Evolutionary conservation across 306 rosid species (phyloP).

Genomic region (Dryas octopetala): DNA sequence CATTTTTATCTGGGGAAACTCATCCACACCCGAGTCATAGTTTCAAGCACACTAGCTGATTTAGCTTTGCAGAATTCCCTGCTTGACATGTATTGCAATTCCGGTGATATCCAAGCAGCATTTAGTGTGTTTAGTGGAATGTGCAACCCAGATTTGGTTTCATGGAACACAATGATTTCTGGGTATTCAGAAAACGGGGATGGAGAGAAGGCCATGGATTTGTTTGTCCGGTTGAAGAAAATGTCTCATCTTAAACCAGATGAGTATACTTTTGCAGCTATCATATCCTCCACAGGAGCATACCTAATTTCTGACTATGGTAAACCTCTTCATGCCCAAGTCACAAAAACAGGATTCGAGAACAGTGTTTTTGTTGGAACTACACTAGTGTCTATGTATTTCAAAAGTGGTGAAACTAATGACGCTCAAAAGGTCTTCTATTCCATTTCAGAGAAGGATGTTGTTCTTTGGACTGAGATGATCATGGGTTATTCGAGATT

Average conservation of each 20-base stretch:
- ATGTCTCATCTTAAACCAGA: conserved; percentile 51
- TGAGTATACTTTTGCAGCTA: conserved; percentile 66
- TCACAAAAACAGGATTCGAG: conserved; percentile 57
- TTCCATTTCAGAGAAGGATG: conserved; percentile 58
- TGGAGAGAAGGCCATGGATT: conserved; percentile 52
- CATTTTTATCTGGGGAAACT: conserved; percentile 46
- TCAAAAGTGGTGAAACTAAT: conserved; percentile 55
- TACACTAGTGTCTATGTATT: conserved; percentile 71
- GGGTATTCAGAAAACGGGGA: conserved; percentile 66
- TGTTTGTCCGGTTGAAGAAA: conserved; percentile 49
- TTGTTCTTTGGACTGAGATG: conserved; percentile 86
- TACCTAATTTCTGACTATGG: conserved; percentile 43
- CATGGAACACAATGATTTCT: conserved; percentile 86
- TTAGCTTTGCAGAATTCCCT: conserved; percentile 66
- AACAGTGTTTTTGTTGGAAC: conserved; percentile 64
- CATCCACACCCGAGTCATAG: conserved; percentile 58
- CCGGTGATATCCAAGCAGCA: conserved; percentile 50
- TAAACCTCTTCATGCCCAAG: conserved; percentile 69
- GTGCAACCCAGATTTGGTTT: conserved; percentile 56
- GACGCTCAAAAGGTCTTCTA: conserved; percentile 52
- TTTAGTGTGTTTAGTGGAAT: conserved; percentile 45
- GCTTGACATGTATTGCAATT: conserved; percentile 79
- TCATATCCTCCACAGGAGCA: conserved; percentile 49
- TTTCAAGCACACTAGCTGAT: conserved; percentile 47
- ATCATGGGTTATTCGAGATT: conserved; percentile 61